Conservation (phyloP, 129 eudicot species). For the Escallonia herrerae region DNA sequence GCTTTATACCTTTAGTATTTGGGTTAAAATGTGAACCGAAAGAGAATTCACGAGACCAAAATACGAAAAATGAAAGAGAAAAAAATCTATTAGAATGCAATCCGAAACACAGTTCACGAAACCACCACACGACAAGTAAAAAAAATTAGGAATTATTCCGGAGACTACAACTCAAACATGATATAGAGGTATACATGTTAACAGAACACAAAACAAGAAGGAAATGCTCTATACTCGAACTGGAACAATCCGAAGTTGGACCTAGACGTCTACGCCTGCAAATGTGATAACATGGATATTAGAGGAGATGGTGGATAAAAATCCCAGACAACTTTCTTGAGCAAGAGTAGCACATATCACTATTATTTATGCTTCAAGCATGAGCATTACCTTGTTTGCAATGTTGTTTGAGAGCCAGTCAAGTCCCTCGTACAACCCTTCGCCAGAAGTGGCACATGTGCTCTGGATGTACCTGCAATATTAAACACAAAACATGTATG, state of each 20-base stretch:
- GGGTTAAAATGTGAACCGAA: too few relatives aligned
- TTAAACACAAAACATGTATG: not conserved
- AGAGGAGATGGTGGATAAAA: not conserved
- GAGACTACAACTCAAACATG: constrained; percentile 10
- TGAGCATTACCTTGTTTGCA: constrained; percentile 39
- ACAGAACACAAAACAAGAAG: constrained; percentile 7
- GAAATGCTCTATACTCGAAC: not conserved
- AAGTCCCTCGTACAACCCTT: constrained; percentile 53
- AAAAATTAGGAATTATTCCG: constrained; percentile 1
- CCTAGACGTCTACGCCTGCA: constrained; percentile 13
- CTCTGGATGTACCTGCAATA: constrained; percentile 55
- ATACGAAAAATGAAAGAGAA: too few relatives aligned
- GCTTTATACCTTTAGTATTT: too few relatives aligned
- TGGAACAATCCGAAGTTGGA: not conserved
- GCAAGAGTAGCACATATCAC: not conserved
- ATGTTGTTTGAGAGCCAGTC: constrained; percentile 70
- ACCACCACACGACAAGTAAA: not conserved
- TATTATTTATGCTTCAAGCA: not conserved
- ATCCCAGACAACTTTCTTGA: not conserved
- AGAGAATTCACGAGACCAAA: too few relatives aligned
- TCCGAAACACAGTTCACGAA: too few relatives aligned
- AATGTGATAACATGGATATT: not conserved
- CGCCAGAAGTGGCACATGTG: constrained; percentile 54
- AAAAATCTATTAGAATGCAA: too few relatives aligned
- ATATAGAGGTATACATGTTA: not conserved